Base-by-base conservation (phyloP, 495 filamentous ascomycete species). In the Podospora comata region DNA sequence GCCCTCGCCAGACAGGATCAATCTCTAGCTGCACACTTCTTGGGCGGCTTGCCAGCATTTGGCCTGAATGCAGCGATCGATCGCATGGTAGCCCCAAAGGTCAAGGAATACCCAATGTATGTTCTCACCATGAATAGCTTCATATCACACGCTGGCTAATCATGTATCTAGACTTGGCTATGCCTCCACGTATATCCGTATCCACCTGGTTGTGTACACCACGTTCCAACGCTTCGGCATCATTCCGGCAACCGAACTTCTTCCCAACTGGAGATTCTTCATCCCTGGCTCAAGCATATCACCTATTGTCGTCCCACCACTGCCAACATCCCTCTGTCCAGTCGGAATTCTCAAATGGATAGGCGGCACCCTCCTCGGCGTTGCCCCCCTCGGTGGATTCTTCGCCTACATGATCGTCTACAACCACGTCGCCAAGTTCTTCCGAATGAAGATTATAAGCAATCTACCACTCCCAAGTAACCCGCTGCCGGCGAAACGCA, bases 211-310 rank as follows among this genome's bases (percentile, higher is more conserved):
- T 7, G 67, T 85, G 48, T 85, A 80, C 67, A 76, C 79, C 6
- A 79, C 81, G 32, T 73, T 86, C 44, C 85, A 87, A 67, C 78
- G 84, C 60, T 71, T 82, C 1, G 79, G 83, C 34, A 68, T 87
- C 15, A 74, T 83, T 56, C 71, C 82, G 4, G 68, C 74, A 13
- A 72, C 73, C 19, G 70, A 70, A 6, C 74, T 70, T 59, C 66
- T 87, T 18, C 85, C 85, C 0, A 75, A 72, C 57, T 73, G 74
- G 34, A 71, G 67, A 18, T 86, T 82, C 39, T 84, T 86, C 64
- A 73, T 86, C 48, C 84, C 83, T 0, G 86, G 85, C 28, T 79
- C 80, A 27, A 72, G 71, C 59, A 56, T 73, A 3, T 86, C 85
- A 2, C 84, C 82, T 2, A 78, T 87, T 53, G 64, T 68, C 2